Evolutionary conservation across 2,329 filamentous ascomycete genomes (phyloP).

Genomic region (Aspergillus sergii): DNA sequence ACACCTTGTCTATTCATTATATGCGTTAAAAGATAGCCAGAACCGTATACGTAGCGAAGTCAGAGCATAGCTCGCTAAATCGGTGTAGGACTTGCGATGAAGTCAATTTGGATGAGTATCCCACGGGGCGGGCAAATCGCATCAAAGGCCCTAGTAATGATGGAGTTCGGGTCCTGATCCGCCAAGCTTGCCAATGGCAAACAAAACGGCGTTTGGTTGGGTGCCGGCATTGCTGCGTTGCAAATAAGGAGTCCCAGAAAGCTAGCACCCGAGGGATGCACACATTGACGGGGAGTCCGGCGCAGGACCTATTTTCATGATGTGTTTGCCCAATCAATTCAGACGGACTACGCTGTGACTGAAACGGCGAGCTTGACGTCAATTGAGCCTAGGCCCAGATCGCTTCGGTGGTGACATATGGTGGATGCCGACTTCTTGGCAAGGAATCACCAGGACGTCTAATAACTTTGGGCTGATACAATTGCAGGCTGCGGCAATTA

Average conservation of each 20-base stretch:
- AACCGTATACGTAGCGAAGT: neutral
- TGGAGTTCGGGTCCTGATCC: slow-evolving; percentile 7
- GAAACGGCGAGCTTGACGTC: slow-evolving; percentile 12
- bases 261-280: slow-evolving; percentile 16
- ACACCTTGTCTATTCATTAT: slow-evolving; percentile 2
- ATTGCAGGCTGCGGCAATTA: slow-evolving; percentile 43
- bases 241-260: slow-evolving; percentile 9
- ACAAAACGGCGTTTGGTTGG: slow-evolving; percentile 12
- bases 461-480: slow-evolving; percentile 51
- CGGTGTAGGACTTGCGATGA: neutral
- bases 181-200: slow-evolving; percentile 7
- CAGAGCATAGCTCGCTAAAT: neutral
- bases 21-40: neutral
- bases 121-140: slow-evolving; percentile 8
- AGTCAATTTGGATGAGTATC: slow-evolving; percentile 3
- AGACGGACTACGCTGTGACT: slow-evolving; percentile 13
- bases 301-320: slow-evolving; percentile 13
- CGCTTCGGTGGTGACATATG: slow-evolving; percentile 24
- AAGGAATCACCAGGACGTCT: slow-evolving; percentile 22
- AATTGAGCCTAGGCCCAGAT: slow-evolving; percentile 18
- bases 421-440: slow-evolving; percentile 24
- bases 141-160: neutral
- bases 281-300: slow-evolving; percentile 14
- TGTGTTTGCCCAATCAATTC: slow-evolving; percentile 12
- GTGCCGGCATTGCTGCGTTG: slow-evolving; percentile 13